phyloP scores from a whole-genome alignment of 2,329 filamentous ascomycete genomes.

The Colletotrichum caudatum region DNA sequence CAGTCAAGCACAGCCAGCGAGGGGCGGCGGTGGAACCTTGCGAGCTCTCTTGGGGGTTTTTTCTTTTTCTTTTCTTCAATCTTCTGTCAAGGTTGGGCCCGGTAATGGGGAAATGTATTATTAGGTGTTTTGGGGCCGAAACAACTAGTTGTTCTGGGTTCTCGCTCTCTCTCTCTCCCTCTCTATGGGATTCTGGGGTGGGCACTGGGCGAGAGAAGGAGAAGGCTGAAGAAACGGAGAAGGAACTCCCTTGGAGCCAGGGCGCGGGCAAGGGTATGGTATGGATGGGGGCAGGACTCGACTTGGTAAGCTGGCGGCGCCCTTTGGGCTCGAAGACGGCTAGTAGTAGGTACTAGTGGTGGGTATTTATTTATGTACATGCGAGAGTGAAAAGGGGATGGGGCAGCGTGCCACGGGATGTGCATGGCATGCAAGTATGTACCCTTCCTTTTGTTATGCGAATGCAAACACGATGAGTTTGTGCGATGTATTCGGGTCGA shows the following conservation, averaged over 20 bases:
- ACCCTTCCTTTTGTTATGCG: neutral
- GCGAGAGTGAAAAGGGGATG: neutral
- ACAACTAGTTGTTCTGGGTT: neutral
- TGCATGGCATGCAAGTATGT: constrained; percentile 2
- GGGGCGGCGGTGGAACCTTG: neutral
- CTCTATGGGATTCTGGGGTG: neutral
- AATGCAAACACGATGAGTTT: constrained; percentile 10
- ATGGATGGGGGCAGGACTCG: neutral
- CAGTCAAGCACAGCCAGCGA: constrained; percentile 9
- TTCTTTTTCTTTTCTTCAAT: neutral
- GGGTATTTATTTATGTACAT: neutral
- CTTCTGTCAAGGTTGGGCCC: constrained; percentile 7
- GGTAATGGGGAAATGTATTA: constrained; percentile 18
- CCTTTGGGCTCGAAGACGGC: neutral
- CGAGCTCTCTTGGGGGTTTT: neutral
- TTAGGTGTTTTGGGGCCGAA: neutral
- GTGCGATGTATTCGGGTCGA: neutral
- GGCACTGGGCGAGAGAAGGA: neutral
- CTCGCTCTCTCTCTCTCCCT: neutral
- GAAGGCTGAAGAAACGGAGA: neutral
- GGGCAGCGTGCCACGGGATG: constrained; percentile 1
- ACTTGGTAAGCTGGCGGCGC: neutral
- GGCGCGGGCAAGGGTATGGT: constrained; percentile 7
- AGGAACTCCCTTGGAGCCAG: constrained; percentile 17
- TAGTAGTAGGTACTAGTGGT: no score